These are phyloP conservation scores for Leishmania tarentolae DNA, from an alignment of 208 protist species.

Conservation along the genomic window DNA sequence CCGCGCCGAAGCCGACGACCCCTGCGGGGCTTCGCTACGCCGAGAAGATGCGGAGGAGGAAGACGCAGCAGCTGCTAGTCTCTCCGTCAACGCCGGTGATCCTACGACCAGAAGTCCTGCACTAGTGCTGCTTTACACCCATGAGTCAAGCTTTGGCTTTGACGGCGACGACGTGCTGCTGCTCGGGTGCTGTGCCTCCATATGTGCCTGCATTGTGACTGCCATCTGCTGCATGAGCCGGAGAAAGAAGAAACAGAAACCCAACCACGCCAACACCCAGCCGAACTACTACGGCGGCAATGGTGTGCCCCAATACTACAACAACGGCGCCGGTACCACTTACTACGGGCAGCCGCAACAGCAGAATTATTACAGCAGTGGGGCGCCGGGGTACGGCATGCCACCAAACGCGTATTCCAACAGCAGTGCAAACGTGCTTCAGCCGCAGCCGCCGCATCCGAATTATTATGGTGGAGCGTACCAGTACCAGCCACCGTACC, in stretches of 20 bases:
- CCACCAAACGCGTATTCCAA: slow-evolving; percentile 20
- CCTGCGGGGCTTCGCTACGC: background rate
- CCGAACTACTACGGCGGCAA: slow-evolving; percentile 5
- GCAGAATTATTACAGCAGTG: slow-evolving; percentile 2
- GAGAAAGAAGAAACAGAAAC: slow-evolving; percentile 2
- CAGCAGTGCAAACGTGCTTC: background rate
- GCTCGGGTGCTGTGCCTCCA: slow-evolving; percentile 13
- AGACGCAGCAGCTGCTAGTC: background rate
- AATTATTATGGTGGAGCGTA: background rate
- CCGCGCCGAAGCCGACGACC: background rate
- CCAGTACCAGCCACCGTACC: slow-evolving; percentile 5
- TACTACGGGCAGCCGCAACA: slow-evolving; percentile 5
- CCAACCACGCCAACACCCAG: slow-evolving; percentile 1
- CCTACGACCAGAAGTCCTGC: background rate
- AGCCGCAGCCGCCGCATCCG: background rate
- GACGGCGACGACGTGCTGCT: slow-evolving; percentile 15
- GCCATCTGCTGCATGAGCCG: slow-evolving; percentile 18
- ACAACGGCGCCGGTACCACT: slow-evolving; percentile 1
- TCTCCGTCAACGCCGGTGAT: background rate
- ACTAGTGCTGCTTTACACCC: slow-evolving; percentile 22
- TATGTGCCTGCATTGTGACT: slow-evolving; percentile 24
- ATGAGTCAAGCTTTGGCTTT: slow-evolving; percentile 17
- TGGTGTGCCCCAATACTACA: background rate
- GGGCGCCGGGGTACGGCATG: slow-evolving; percentile 12
- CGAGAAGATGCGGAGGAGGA: background rate